Evolutionary conservation across 2,329 filamentous ascomycete genomes (phyloP).

Genomic region (Clarireedia hainanense): DNA sequence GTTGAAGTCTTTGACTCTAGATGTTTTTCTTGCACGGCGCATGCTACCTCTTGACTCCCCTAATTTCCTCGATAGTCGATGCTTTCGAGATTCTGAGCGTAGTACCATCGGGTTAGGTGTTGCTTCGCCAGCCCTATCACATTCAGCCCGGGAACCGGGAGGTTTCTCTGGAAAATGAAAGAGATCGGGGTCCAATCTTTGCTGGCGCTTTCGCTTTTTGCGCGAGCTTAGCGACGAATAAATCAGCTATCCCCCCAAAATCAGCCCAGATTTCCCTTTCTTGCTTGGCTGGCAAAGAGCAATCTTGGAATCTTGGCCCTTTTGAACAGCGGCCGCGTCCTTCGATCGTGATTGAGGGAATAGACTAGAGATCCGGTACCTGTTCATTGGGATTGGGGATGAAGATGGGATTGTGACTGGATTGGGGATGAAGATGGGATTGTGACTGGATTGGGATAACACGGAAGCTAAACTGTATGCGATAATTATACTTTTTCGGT

Average conservation of each 20-base stretch:
- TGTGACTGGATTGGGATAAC: not conserved
- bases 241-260: not conserved
- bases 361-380: not conserved
- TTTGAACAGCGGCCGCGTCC: constrained; percentile 5
- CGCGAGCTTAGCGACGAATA: constrained; percentile 8
- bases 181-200: not conserved
- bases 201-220: not conserved
- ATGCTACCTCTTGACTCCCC: no score
- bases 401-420: not conserved
- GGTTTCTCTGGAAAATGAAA: not conserved
- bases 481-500: not conserved
- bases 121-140: not conserved
- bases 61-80: no score
- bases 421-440: not conserved
- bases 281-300: no score
- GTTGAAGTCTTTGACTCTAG: no score
- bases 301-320: not conserved
- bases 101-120: no score
- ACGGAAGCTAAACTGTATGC: not conserved
- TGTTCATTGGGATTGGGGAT: not conserved
- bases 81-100: no score
- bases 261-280: not conserved
- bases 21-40: no score
- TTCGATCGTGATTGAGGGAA: not conserved
- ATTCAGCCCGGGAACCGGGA: no score